Conservation (phyloP, 139 green algal genomes). For the Astrephomene gubernaculifera region DNA sequence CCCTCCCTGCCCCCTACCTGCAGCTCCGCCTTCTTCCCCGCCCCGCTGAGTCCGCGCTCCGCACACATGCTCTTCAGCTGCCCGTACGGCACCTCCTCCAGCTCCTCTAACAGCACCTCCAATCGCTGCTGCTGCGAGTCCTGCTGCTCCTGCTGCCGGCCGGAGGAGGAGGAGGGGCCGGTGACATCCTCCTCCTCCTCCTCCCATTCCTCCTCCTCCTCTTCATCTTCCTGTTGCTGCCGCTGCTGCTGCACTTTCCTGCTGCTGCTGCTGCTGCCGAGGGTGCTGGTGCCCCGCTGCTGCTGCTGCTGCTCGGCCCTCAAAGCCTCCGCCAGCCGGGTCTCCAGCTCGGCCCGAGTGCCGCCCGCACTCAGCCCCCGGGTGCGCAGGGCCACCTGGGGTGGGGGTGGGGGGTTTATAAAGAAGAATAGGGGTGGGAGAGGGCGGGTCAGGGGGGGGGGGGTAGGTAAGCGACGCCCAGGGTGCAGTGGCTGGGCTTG, state of each 20-base stretch:
- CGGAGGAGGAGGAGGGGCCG: no score
- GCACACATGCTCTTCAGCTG: neutral
- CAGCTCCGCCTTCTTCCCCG: conserved; percentile 29
- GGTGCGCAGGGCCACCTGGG: neutral
- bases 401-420: neutral
- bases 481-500: no score
- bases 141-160: no score
- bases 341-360: conserved; percentile 9
- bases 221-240: neutral
- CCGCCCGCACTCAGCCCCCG: neutral
- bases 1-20: neutral
- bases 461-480: no score
- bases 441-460: neutral
- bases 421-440: neutral
- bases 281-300: no score
- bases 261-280: neutral
- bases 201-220: neutral
- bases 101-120: conserved; percentile 12
- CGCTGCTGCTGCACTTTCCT: neutral
- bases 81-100: conserved; percentile 28
- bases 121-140: neutral
- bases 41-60: neutral
- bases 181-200: neutral
- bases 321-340: conserved; percentile 12
- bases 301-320: neutral